A percentile compares a stretch with the other conserved stretches of the same genome.
Evolutionary conservation across 208 protist genomes (phyloP).

Genomic region (Porcisia deanei): DNA sequence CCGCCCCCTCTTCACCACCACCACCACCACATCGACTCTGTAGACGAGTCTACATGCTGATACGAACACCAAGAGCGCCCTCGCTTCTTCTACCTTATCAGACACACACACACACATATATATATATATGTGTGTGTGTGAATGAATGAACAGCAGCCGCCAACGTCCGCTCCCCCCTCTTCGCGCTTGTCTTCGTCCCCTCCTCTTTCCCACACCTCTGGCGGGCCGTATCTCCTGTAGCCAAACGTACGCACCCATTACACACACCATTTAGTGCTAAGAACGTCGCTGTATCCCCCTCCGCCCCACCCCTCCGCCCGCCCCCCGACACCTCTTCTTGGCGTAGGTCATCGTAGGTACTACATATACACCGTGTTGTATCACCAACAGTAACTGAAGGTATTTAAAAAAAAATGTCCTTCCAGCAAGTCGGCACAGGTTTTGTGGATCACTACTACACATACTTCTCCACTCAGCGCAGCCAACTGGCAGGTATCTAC

Average conservation of each 20-base stretch:
- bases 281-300: too few relatives aligned
- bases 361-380: too few relatives aligned
- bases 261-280: background rate
- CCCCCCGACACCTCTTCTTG: too few relatives aligned
- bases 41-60: too few relatives aligned
- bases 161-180: background rate
- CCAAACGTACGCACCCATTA: background rate
- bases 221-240: background rate
- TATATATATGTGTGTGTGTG: too few relatives aligned
- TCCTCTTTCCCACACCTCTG: background rate
- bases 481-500: constrained; percentile 78
- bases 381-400: too few relatives aligned
- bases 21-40: too few relatives aligned
- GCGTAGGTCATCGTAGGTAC: too few relatives aligned
- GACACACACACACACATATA: background rate
- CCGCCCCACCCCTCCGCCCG: too few relatives aligned
- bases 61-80: too few relatives aligned
- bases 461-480: constrained; percentile 70
- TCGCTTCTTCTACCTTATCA: too few relatives aligned
- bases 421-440: constrained; percentile 60
- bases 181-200: background rate
- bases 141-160: background rate
- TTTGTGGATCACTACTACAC: constrained; percentile 90
- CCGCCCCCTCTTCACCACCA: too few relatives aligned
- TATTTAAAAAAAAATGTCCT: constrained; percentile 50